phyloP scores from a whole-genome alignment of 2,329 filamentous ascomycete genomes.

The Aspergillus felis region DNA sequence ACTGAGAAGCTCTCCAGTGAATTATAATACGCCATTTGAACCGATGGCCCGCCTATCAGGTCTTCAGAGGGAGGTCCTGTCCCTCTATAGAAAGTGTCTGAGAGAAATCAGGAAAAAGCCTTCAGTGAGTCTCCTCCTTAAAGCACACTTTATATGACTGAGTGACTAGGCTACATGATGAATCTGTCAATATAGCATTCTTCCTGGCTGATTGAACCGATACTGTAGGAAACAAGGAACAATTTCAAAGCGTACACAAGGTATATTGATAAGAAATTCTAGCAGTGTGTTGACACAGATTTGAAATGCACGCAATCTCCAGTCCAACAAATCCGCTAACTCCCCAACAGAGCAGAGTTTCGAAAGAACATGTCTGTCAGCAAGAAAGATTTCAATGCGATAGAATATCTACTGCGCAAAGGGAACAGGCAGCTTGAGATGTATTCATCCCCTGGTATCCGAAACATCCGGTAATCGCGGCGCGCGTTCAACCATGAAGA shows the following conservation, averaged over 20 bases:
- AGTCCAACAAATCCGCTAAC: slow-evolving; percentile 9
- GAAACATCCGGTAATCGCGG: slow-evolving; percentile 56
- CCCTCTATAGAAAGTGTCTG: slow-evolving; percentile 81
- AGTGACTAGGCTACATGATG: background rate
- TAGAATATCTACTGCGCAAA: slow-evolving; percentile 81
- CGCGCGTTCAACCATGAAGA: background rate
- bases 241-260: slow-evolving; percentile 42
- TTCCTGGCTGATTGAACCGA: background rate
- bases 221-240: slow-evolving; percentile 33
- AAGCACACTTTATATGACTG: background rate
- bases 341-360: slow-evolving; percentile 64
- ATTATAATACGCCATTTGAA: slow-evolving; percentile 1
- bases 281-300: background rate
- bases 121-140: slow-evolving; percentile 47
- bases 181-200: background rate
- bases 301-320: slow-evolving; percentile 1
- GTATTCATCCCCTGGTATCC: slow-evolving; percentile 76
- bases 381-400: slow-evolving; percentile 79
- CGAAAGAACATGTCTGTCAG: slow-evolving; percentile 63
- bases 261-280: slow-evolving; percentile 24
- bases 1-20: background rate
- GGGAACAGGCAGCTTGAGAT: slow-evolving; percentile 76
- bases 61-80: slow-evolving; percentile 82
- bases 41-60: slow-evolving; percentile 62
- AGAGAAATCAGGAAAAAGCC: slow-evolving; percentile 80